These are phyloP conservation scores for Wallacemonas sp. DNA, from an alignment of 208 protist genomes.

Conservation along the genomic window DNA sequence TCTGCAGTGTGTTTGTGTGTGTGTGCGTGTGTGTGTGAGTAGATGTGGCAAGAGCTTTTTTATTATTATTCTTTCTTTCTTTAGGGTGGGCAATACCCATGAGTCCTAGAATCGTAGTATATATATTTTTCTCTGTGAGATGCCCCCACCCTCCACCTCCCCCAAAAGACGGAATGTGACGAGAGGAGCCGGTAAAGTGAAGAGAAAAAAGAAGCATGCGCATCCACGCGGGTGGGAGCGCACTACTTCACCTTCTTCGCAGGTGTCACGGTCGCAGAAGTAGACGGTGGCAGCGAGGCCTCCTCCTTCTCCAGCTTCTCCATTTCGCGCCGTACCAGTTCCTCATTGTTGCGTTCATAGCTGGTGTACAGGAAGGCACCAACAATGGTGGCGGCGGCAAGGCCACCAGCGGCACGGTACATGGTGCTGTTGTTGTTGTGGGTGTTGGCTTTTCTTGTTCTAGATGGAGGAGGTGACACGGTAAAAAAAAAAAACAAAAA, in stretches of 20 bases:
- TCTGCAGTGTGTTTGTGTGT: too few species aligned
- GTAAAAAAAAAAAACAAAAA: conserved; percentile 7
- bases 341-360: conserved; percentile 36
- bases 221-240: background rate
- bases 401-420: conserved; percentile 31
- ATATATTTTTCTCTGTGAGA: too few species aligned
- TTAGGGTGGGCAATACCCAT: too few species aligned
- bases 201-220: too few species aligned
- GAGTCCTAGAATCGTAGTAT: too few species aligned
- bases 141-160: too few species aligned
- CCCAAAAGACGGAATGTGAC: too few species aligned
- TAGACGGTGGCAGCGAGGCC: conserved; percentile 1
- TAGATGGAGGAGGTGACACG: too few species aligned
- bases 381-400: conserved; percentile 20
- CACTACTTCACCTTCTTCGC: conserved; percentile 14
- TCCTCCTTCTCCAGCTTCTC: conserved; percentile 11
- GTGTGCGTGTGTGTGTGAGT: too few species aligned
- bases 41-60: too few species aligned
- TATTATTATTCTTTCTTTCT: too few species aligned
- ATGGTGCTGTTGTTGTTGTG: conserved; percentile 17
- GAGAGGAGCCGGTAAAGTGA: too few species aligned
- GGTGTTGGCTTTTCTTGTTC: conserved; percentile 10
- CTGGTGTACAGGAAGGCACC: conserved; percentile 29
- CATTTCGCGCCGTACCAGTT: conserved; percentile 26
- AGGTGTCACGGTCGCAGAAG: conserved; percentile 8